A percentile compares a stretch with the other conserved stretches of the same genome.
Conservation (phyloP, 2,329 filamentous ascomycete species). For the Taxawa tesnikishii region DNA sequence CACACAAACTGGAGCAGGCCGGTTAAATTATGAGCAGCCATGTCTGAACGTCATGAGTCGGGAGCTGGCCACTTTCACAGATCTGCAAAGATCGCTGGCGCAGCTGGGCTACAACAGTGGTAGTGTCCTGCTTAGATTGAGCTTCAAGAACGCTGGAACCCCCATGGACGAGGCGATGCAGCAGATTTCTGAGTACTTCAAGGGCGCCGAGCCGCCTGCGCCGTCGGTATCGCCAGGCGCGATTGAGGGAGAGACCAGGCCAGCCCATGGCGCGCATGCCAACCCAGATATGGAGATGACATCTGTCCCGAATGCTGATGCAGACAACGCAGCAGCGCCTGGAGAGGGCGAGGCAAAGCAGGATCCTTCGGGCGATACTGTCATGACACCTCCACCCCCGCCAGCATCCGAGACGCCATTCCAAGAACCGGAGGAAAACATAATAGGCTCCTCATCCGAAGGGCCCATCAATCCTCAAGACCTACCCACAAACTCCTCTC, state of each 20-base stretch:
- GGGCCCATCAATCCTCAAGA: constrained; percentile 8
- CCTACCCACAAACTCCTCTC: background rate
- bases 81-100: constrained; percentile 78
- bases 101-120: constrained; percentile 82
- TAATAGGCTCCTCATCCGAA: constrained; percentile 17
- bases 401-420: constrained; percentile 9
- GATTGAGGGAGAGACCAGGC: constrained; percentile 14
- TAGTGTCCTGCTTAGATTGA: constrained; percentile 64
- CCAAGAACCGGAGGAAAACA: constrained; percentile 9
- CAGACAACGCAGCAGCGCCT: constrained; percentile 12
- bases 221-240: constrained; percentile 23
- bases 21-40: constrained; percentile 80
- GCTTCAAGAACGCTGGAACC: constrained; percentile 62
- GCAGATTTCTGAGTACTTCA: constrained; percentile 68
- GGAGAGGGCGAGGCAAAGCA: constrained; percentile 11
- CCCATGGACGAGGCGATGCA: constrained; percentile 77
- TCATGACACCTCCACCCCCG: constrained; percentile 12
- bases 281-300: constrained; percentile 8
- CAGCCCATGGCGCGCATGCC: constrained; percentile 16
- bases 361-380: constrained; percentile 14
- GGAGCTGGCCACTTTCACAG: constrained; percentile 62
- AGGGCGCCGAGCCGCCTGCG: constrained; percentile 23
- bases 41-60: constrained; percentile 73
- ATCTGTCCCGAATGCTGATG: constrained; percentile 13
- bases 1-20: constrained; percentile 48